Evolutionary conservation across 768 basidiomycete genomes (phyloP), one percentile per base, ranked within the genome.

Genomic region (Serendipita vermifera): DNA sequence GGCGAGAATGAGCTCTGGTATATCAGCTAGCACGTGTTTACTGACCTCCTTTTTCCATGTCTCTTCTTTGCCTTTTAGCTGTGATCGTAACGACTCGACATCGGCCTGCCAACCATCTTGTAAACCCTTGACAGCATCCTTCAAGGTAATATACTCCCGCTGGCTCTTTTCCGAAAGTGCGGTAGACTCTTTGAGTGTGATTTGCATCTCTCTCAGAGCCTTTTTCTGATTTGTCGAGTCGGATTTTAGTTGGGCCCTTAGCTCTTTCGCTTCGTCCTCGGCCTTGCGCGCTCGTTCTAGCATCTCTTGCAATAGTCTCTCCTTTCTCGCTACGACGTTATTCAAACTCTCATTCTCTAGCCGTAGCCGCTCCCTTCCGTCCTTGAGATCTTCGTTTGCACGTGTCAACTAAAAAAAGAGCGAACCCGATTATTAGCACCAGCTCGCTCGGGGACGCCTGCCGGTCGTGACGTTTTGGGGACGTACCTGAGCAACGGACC

Each of bases 271-370:
- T 63, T 89, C 85, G 0, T 81, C 75, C 66, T 93, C 90, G 3
- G 90, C 90, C 64, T 87, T 86, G 38, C 89, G 79, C 15, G 89
- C 89, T 3, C 90, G 81, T 60, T 87, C 85, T 31, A 91, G 75
- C 13, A 87, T 85, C 74, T 93, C 90, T 69, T 92, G 90, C 59
- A 90, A 68, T 55, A 91, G 62, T 60, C 90, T 75, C 69, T 93
- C 90, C 66, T 92, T 92, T 58, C 90, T 74, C 27, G 87, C 79
- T 22, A 93, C 85, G 15, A 91, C 88, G 59, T 88, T 87, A 63
- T 89, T 89, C 61, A 92, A 67, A 2, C 84, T 85, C 65, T 92
- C 90, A 62, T 89, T 92, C 69, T 93, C 90, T 51, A 88, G 64
- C 57, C 87, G 69, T 60, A 91, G 68, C 46, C 90, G 73, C 67